Evolutionary conservation across 208 protist genomes (phyloP).

Genomic region (Crithidia fasciculata): DNA sequence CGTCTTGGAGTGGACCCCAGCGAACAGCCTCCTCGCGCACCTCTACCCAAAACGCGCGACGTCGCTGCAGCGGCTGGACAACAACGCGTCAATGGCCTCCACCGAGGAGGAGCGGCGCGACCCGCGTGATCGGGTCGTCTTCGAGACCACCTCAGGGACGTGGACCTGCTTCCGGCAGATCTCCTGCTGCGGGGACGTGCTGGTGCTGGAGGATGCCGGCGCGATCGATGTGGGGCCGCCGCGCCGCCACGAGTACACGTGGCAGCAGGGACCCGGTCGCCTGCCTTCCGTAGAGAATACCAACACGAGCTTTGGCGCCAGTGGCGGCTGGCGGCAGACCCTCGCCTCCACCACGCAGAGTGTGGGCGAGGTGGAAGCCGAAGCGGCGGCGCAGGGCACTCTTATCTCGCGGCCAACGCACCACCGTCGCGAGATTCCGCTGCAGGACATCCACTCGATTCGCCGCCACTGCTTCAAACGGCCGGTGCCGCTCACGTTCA

Average conservation of each 20-base stretch:
- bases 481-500: conserved; percentile 35
- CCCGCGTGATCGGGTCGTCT: conserved; percentile 10
- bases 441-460: conserved; percentile 33
- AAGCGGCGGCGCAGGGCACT: not conserved
- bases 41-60: conserved; percentile 7
- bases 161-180: conserved; percentile 31
- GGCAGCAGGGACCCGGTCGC: conserved; percentile 29
- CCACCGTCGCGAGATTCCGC: conserved; percentile 32
- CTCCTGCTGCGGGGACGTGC: conserved; percentile 21
- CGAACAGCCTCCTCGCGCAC: not conserved
- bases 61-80: conserved; percentile 7
- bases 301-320: conserved; percentile 12
- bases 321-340: not conserved
- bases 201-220: conserved; percentile 22
- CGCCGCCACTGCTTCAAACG: conserved; percentile 41
- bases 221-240: conserved; percentile 18
- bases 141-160: conserved; percentile 1
- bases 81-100: not conserved
- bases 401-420: not conserved
- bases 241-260: conserved; percentile 24
- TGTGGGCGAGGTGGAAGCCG: conserved; percentile 1
- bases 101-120: conserved; percentile 9
- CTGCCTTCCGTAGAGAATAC: not conserved
- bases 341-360: conserved; percentile 7
- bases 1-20: conserved; percentile 30